Evolutionary conservation across 163 green algal genomes (phyloP).

Genomic region (Scenedesmus sp.): DNA sequence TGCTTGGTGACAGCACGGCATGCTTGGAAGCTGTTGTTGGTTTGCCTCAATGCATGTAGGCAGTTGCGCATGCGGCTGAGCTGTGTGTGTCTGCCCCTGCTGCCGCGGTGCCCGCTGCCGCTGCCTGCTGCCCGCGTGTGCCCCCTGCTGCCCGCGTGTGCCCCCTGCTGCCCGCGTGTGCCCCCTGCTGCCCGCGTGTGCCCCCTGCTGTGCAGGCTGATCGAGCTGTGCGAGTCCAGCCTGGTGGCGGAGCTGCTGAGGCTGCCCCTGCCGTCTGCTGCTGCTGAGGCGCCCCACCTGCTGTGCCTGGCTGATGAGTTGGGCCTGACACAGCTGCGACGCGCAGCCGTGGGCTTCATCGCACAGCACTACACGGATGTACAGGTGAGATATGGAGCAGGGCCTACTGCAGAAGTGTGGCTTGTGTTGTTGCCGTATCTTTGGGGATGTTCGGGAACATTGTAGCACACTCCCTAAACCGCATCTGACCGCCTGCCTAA

Average conservation of each 20-base stretch:
- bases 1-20: too few relatives aligned
- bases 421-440: too few relatives aligned
- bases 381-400: neutral
- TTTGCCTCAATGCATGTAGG: neutral
- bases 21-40: too few relatives aligned
- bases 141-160: too few relatives aligned
- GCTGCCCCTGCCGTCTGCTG: constrained; percentile 12
- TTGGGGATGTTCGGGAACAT: neutral
- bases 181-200: neutral
- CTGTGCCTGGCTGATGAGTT: constrained; percentile 49
- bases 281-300: constrained; percentile 48
- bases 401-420: neutral
- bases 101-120: too few relatives aligned
- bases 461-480: too few relatives aligned
- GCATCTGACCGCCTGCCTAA: neutral
- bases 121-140: too few relatives aligned
- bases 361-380: constrained; percentile 47
- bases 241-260: constrained; percentile 40
- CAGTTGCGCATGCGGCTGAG: neutral
- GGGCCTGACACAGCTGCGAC: constrained; percentile 42
- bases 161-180: too few relatives aligned
- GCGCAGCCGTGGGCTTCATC: constrained; percentile 32
- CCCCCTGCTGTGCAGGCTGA: constrained; percentile 18
- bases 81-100: too few relatives aligned
- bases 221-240: constrained; percentile 53